phyloP scores from a whole-genome alignment of 352 stramenopile genomes.

The Phytophthora podocarpi region DNA sequence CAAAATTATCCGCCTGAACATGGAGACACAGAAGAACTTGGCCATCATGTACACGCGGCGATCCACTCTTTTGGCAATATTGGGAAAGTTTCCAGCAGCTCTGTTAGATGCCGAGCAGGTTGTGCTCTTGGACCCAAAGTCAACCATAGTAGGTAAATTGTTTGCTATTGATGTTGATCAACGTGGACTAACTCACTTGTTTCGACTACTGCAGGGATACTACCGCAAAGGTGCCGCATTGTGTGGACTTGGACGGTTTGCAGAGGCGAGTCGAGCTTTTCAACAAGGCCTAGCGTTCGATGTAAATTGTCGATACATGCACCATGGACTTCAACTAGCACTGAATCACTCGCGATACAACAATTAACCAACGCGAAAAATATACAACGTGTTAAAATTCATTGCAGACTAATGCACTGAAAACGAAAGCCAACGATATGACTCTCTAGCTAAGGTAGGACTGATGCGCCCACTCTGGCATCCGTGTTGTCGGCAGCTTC shows the following conservation, averaged over 20 bases:
- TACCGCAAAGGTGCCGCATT: conserved; percentile 73
- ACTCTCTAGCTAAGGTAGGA: conserved; percentile 5
- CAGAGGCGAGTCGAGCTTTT: conserved; percentile 62
- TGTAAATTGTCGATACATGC: conserved; percentile 60
- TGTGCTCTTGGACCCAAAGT: conserved; percentile 52
- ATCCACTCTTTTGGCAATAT: conserved; percentile 61
- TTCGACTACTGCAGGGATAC: conserved; percentile 48
- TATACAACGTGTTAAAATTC: neutral
- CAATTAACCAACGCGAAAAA: conserved; percentile 11
- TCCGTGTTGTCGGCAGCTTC: neutral
- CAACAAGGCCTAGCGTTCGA: conserved; percentile 71
- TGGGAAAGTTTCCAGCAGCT: conserved; percentile 52
- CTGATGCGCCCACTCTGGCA: conserved; percentile 5
- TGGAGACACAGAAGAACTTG: conserved; percentile 59
- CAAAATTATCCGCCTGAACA: conserved; percentile 65
- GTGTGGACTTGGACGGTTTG: conserved; percentile 51
- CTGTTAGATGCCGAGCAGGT: conserved; percentile 60
- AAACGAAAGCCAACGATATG: too few relatives aligned
- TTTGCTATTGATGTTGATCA: neutral
- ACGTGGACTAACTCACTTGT: neutral
- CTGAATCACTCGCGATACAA: conserved; percentile 36
- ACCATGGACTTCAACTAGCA: conserved; percentile 57
- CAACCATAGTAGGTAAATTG: conserved; percentile 49
- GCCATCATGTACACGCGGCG: conserved; percentile 58
- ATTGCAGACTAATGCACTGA: too few relatives aligned